Evolutionary conservation across 768 basidiomycete species (phyloP).

Genomic region (Phanerochaete carnosa): DNA sequence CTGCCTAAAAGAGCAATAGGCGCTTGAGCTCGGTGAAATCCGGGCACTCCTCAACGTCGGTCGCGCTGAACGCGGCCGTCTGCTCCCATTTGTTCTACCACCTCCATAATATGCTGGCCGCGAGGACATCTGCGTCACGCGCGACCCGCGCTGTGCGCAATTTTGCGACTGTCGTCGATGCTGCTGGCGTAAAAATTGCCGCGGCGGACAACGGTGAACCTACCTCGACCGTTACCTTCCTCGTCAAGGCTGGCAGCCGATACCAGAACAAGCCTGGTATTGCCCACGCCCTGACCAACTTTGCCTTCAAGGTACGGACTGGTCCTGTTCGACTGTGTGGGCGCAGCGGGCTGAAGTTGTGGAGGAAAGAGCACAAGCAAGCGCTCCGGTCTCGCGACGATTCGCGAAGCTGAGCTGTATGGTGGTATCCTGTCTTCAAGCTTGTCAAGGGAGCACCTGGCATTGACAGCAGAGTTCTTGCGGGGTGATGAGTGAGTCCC

Average conservation of each 20-base stretch:
- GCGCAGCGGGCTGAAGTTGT: background rate
- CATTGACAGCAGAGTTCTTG: constrained; percentile 92
- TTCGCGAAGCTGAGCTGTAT: constrained; percentile 90
- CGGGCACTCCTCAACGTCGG: constrained; percentile 5
- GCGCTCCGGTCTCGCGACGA: constrained; percentile 85
- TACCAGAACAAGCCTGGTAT: constrained; percentile 87
- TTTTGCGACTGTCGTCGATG: constrained; percentile 82
- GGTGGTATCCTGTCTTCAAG: constrained; percentile 87
- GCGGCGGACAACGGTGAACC: constrained; percentile 80
- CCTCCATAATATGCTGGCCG: constrained; percentile 62
- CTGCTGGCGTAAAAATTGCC: constrained; percentile 81
- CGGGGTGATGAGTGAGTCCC: constrained; percentile 89
- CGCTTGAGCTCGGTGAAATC: constrained; percentile 4
- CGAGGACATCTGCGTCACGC: constrained; percentile 57
- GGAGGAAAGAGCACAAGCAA: constrained; percentile 72
- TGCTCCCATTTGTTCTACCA: constrained; percentile 9
- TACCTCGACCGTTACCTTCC: constrained; percentile 81
- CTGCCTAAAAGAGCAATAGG: background rate
- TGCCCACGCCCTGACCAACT: constrained; percentile 95
- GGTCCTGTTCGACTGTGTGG: background rate
- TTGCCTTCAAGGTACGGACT: constrained; percentile 90
- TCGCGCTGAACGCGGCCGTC: constrained; percentile 7
- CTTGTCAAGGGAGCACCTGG: constrained; percentile 85
- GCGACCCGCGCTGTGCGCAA: constrained; percentile 60
- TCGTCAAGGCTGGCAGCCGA: constrained; percentile 90